A percentile compares a stretch with the other conserved stretches of the same genome.
Conservation (phyloP, 2,329 filamentous ascomycete species). For the Colletotrichum gloeosporioides region DNA sequence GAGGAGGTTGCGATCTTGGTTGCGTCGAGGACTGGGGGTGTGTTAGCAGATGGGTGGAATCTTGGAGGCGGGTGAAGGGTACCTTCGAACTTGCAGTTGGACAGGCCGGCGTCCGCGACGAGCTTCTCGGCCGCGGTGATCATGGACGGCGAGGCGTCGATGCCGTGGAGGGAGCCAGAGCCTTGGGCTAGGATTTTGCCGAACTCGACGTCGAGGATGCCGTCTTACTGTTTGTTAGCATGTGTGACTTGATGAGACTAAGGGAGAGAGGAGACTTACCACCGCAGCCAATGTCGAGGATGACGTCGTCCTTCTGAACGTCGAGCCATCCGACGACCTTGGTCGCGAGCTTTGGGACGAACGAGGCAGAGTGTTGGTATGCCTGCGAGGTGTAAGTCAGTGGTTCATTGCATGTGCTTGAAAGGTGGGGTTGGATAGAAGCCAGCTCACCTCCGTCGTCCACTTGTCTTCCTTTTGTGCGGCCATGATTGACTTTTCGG, state of each 20-base stretch:
- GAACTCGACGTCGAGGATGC: conserved; percentile 62
- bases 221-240: conserved; percentile 46
- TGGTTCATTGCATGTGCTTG: background rate
- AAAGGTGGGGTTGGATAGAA: rapidly evolving
- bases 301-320: conserved; percentile 59
- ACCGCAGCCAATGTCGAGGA: conserved; percentile 70
- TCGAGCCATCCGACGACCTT: conserved; percentile 65
- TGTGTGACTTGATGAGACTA: background rate
- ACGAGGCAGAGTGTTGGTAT: conserved; percentile 66
- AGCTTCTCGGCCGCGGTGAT: conserved; percentile 55
- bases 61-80: background rate
- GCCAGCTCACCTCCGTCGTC: conserved; percentile 40
- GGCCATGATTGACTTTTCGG: conserved; percentile 18
- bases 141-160: conserved; percentile 66
- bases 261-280: conserved; percentile 39
- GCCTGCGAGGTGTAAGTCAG: conserved; percentile 41
- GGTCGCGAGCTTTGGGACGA: conserved; percentile 66
- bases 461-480: conserved; percentile 39
- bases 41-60: background rate
- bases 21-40: conserved; percentile 48
- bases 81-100: conserved; percentile 52
- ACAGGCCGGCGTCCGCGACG: conserved; percentile 35
- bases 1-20: conserved; percentile 37
- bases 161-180: conserved; percentile 55
- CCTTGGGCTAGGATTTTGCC: conserved; percentile 50